phyloP scores from a whole-genome alignment of 805 yeast species.

The Lachancea sp. region DNA sequence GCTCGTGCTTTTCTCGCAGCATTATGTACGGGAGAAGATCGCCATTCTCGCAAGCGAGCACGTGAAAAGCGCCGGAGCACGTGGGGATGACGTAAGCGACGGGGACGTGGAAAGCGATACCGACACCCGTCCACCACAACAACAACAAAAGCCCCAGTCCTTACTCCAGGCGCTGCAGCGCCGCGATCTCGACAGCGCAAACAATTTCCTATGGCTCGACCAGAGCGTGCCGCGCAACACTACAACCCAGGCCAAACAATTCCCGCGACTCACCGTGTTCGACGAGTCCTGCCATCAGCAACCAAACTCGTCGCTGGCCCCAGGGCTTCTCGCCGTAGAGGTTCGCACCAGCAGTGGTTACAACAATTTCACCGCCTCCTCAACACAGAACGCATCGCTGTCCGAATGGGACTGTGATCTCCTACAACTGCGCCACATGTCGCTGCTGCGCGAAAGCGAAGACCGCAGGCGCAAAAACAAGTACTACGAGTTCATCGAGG shows the following conservation, averaged over 20 bases:
- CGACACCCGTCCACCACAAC: background rate
- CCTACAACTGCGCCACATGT: conserved; percentile 6
- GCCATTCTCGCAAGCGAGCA: conserved; percentile 7
- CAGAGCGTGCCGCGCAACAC: conserved; percentile 2
- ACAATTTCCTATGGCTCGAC: conserved; percentile 7
- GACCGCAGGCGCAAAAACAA: conserved; percentile 10
- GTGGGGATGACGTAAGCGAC: too few relatives aligned
- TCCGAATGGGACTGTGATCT: conserved; percentile 6
- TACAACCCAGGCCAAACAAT: conserved; percentile 6
- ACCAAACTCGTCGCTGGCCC: background rate
- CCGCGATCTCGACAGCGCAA: conserved; percentile 3
- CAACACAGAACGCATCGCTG: conserved; percentile 1
- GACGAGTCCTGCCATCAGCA: background rate
- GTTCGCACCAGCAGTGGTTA: conserved; percentile 11
- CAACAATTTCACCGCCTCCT: conserved; percentile 5
- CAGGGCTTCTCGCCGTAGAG: conserved; percentile 4
- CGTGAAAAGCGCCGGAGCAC: background rate
- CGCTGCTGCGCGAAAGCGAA: conserved; percentile 11
- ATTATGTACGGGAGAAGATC: conserved; percentile 4
- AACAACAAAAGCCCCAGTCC: background rate
- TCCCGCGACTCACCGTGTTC: conserved; percentile 9
- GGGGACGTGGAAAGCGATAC: too few relatives aligned
- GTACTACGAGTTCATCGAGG: conserved; percentile 12
- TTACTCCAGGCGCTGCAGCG: background rate
- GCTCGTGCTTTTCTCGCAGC: conserved; percentile 5